These are phyloP conservation scores for Aureoboletus auriporus DNA, from an alignment of 768 basidiomycete species.

Conservation along the genomic window DNA sequence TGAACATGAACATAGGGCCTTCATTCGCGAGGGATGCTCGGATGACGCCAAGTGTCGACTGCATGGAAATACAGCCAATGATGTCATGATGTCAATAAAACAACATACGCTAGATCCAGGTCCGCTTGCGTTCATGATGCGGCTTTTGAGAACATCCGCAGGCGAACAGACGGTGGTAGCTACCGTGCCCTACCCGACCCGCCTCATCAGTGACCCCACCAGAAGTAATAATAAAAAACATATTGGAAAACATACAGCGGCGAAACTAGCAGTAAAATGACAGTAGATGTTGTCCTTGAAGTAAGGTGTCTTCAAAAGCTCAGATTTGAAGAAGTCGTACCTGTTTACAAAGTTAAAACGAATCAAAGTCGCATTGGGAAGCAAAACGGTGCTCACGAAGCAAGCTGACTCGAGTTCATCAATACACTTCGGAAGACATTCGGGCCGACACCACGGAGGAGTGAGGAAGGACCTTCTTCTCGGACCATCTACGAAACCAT, in stretches of 20 bases:
- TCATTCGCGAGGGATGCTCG: conserved; percentile 63
- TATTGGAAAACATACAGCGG: conserved; percentile 52
- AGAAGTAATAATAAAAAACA: too few species aligned
- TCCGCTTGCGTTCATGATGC: conserved; percentile 87
- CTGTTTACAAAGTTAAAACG: conserved; percentile 30
- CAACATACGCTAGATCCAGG: conserved; percentile 66
- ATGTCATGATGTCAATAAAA: background rate
- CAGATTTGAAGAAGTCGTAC: conserved; percentile 90
- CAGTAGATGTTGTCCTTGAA: conserved; percentile 79
- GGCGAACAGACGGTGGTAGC: conserved; percentile 89
- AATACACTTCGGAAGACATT: conserved; percentile 83
- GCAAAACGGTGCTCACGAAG: conserved; percentile 53
- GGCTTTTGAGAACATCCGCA: conserved; percentile 84
- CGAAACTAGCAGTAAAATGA: conserved; percentile 85
- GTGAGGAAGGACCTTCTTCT: conserved; percentile 78
- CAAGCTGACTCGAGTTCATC: conserved; percentile 92
- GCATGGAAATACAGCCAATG: background rate
- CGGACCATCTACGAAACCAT: conserved; percentile 62
- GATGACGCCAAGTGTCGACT: conserved; percentile 74
- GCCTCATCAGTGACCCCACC: background rate
- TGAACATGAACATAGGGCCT: conserved; percentile 89
- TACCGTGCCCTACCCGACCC: conserved; percentile 63
- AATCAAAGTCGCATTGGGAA: background rate
- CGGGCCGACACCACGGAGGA: conserved; percentile 73
- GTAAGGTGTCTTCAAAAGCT: conserved; percentile 65